These are phyloP conservation scores for Pneumocystis oryctolagi DNA, from an alignment of 1,139 yeast genomes.

Conservation along the genomic window DNA sequence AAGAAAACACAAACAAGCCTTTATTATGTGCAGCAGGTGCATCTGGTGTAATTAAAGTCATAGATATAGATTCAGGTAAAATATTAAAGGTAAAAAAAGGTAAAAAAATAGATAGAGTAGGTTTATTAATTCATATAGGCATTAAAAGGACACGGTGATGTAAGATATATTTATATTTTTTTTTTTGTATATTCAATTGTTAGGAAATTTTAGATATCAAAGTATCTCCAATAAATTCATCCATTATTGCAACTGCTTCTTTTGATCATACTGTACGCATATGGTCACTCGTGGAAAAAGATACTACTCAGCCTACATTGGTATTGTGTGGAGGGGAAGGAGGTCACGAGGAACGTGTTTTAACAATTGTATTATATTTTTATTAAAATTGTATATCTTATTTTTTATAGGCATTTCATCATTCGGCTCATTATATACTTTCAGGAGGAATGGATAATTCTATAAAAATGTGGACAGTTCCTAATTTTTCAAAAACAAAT, in stretches of 20 bases:
- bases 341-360: conserved; percentile 14
- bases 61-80: conserved; percentile 1
- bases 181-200: not conserved
- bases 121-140: conserved; percentile 1
- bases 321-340: conserved; percentile 15
- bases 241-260: conserved; percentile 13
- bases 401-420: conserved; percentile 10
- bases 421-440: conserved; percentile 12
- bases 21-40: not conserved
- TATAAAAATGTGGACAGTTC: conserved; percentile 13
- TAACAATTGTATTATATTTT: conserved; percentile 7
- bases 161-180: not conserved
- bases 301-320: conserved; percentile 9
- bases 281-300: conserved; percentile 10
- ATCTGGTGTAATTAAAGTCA: not conserved
- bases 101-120: not conserved
- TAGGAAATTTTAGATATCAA: conserved; percentile 13
- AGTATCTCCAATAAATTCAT: conserved; percentile 8
- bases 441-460: conserved; percentile 15
- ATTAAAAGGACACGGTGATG: conserved; percentile 14
- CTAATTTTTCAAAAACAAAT: conserved; percentile 1
- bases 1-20: not conserved
- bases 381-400: not conserved
- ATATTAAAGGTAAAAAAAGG: not conserved
- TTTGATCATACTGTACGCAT: conserved; percentile 15